phyloP scores from a whole-genome alignment of 1,139 yeast genomes.

The Arxiozyma heterogenica region DNA sequence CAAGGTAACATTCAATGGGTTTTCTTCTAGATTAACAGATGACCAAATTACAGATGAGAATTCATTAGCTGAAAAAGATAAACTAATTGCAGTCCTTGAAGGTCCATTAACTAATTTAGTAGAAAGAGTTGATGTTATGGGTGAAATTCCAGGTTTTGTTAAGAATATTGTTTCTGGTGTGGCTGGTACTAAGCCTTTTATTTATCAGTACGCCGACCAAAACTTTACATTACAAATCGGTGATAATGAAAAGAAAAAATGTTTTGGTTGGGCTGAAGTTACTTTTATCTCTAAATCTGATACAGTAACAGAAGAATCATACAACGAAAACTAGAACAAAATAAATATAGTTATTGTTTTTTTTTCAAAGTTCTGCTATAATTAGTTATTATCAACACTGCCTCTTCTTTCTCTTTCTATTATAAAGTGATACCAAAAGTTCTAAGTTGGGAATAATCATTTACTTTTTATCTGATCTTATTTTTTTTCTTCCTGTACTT shows the following conservation, averaged over 20 bases:
- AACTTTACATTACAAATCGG: constrained; percentile 33
- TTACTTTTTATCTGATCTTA: background rate
- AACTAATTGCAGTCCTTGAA: constrained; percentile 35
- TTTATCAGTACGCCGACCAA: constrained; percentile 65
- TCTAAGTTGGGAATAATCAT: background rate
- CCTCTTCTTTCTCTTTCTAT: background rate
- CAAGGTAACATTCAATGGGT: constrained; percentile 48
- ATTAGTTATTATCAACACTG: background rate
- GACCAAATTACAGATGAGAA: constrained; percentile 31
- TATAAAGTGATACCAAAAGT: background rate
- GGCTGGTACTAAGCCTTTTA: constrained; percentile 91
- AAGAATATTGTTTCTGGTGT: constrained; percentile 89
- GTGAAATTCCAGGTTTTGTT: constrained; percentile 89
- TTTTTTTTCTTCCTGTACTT: too few species aligned
- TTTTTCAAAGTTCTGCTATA: background rate
- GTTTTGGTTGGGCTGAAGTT: constrained; percentile 72
- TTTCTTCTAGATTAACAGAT: constrained; percentile 35
- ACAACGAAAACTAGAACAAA: constrained; percentile 16
- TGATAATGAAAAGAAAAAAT: constrained; percentile 36
- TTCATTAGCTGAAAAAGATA: constrained; percentile 10
- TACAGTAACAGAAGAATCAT: constrained; percentile 22
- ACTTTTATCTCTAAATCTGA: constrained; percentile 54
- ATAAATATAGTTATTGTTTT: too few species aligned
- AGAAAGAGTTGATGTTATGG: constrained; percentile 95
- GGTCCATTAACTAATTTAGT: constrained; percentile 53